Conservation (phyloP, 495 filamentous ascomycete species). For the Penicillium egyptiacum region DNA sequence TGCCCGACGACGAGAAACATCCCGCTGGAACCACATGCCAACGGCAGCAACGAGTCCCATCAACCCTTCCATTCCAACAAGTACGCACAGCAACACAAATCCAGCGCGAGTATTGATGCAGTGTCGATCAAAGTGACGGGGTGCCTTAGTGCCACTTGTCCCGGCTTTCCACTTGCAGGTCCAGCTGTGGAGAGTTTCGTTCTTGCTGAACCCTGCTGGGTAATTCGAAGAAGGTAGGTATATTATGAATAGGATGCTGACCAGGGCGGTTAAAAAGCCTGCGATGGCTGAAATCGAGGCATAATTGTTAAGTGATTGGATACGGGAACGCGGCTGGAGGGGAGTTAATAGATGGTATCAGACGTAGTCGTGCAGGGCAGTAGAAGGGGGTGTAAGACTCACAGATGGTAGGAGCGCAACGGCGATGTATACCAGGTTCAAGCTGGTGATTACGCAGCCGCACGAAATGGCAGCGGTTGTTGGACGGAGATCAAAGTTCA, state of each 20-base stretch:
- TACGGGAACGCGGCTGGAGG: conserved; percentile 38
- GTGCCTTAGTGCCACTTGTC: conserved; percentile 20
- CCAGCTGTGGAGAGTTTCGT: conserved; percentile 53
- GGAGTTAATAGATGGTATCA: conserved; percentile 3
- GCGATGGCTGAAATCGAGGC: conserved; percentile 34
- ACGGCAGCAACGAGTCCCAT: conserved; percentile 41
- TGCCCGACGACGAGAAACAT: conserved; percentile 36
- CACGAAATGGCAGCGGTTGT: conserved; percentile 46
- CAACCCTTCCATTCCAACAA: conserved; percentile 46
- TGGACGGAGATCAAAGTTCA: conserved; percentile 49
- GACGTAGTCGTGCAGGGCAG: background rate
- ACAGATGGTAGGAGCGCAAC: conserved; percentile 47
- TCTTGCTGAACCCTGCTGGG: conserved; percentile 36
- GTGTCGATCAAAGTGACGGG: conserved; percentile 44
- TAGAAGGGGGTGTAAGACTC: conserved; percentile 15
- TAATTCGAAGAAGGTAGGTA: conserved; percentile 42
- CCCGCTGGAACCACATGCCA: conserved; percentile 43
- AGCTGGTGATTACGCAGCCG: conserved; percentile 41
- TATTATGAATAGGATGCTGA: conserved; percentile 44
- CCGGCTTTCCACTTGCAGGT: conserved; percentile 50
- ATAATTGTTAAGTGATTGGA: conserved; percentile 40
- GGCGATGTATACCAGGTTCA: conserved; percentile 44
- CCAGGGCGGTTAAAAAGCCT: conserved; percentile 43
- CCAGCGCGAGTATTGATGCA: conserved; percentile 43
- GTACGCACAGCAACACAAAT: conserved; percentile 41